Percentiles rank a stretch among this genome's conserved stretches.
phyloP scores from a whole-genome alignment of 805 yeast genomes.

The Torulaspora delbrueckii region DNA sequence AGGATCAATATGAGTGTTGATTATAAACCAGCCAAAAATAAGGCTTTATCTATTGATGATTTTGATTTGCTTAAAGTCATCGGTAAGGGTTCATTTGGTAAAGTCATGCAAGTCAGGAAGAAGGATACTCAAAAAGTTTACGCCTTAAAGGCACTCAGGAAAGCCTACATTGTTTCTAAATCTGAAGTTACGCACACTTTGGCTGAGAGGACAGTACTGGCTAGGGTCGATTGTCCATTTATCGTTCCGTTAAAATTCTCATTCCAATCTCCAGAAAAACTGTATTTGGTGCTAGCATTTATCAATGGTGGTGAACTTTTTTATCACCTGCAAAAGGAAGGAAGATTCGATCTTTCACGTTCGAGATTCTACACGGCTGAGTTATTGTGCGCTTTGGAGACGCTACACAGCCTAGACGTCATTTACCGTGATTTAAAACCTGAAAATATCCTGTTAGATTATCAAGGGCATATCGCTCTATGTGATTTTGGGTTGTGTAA shows the following conservation, averaged over 20 bases:
- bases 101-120: slow-evolving; percentile 97
- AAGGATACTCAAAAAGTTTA: slow-evolving; percentile 92
- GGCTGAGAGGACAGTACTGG: slow-evolving; percentile 93
- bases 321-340: slow-evolving; percentile 87
- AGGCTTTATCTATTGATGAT: slow-evolving; percentile 79
- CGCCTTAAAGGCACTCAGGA: slow-evolving; percentile 89
- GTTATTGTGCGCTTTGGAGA: slow-evolving; percentile 85
- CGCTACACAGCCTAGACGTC: slow-evolving; percentile 84
- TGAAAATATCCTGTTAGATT: slow-evolving; percentile 87
- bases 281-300: slow-evolving; percentile 84
- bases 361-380: slow-evolving; percentile 94
- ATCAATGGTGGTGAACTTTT: slow-evolving; percentile 97
- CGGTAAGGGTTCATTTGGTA: slow-evolving; percentile 97
- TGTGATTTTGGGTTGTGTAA: slow-evolving; percentile 98
- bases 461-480: slow-evolving; percentile 95
- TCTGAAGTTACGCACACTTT: slow-evolving; percentile 94
- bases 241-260: slow-evolving; percentile 94
- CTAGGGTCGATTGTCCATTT: slow-evolving; percentile 89
- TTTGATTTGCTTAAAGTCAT: slow-evolving; percentile 91
- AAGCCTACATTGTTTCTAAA: slow-evolving; percentile 89
- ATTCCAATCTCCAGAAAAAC: slow-evolving; percentile 94
- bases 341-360: slow-evolving; percentile 81
- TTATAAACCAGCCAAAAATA: slow-evolving; percentile 60
- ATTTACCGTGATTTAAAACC: slow-evolving; percentile 95
- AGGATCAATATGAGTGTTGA: slow-evolving; percentile 60